Evolutionary conservation across 805 yeast species (phyloP), one percentile per base, ranked within the genome.

Genomic region (Huiozyma naganishii): DNA sequence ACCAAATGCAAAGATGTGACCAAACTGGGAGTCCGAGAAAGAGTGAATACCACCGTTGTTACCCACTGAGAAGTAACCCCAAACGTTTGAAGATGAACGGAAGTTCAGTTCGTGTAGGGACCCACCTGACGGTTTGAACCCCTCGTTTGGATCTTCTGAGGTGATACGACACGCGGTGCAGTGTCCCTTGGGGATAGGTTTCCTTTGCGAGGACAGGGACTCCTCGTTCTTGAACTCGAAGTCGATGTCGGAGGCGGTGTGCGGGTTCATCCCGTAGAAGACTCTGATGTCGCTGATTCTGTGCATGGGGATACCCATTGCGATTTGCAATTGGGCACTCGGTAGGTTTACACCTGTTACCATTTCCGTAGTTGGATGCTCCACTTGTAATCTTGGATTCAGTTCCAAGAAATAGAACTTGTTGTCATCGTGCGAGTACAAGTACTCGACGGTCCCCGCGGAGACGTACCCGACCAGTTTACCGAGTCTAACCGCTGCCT

Each of bases 331-430:
- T 71, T 92, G 98, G 34, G 99, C 95, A 46, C 97, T 95, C 29
- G 99, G 99, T 63, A 92, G 74, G 62, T 92, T 94, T 43, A 92
- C 97, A 52, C 98, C 98, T 27, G 95, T 83, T 45, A 88, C 98
- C 99, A 92, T 92, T 71, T 92, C 99, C 36, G 98, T 92, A 38
- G 98, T 92, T 59, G 99, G 99, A 74, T 92, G 99, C 75, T 92
- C 99, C 47, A 92, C 99, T 73, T 92, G 99, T 65, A 92, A 75
- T 74, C 99, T 85, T 58, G 99, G 98, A 66, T 92, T 92, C 64
- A 92, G 76, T 70, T 92, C 99, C 64, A 92, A 74, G 67, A 92
- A 92, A 74, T 89, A 92, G 64, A 90, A 92, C 64, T 89, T 87
- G 67, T 90, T 89, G 48, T 92, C 97, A 45, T 84, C 77, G 64